Evolutionary conservation across 306 rosid species (phyloP), one percentile per base, ranked within the genome.

Genomic region (Coriaria nepalensis): DNA sequence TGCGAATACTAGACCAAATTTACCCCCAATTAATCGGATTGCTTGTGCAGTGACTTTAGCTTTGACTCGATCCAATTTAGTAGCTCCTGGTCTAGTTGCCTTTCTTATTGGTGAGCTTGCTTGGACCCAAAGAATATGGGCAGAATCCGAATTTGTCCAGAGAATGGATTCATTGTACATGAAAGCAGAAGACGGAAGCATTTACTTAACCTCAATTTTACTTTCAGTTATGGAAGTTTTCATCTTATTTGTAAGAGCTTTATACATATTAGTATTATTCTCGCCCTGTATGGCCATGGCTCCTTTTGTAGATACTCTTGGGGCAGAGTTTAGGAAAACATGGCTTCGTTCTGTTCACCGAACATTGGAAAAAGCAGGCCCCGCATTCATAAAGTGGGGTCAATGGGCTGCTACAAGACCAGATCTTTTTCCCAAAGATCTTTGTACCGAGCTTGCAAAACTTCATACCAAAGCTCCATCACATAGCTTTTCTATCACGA

Each of bases 341-440:
- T 81, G 95, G 95, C 65, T 81, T 46, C 79, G 34, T 46, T 45
- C 64, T 43, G 80, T 85, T 9, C 82, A 65, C 29, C 65, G 36
- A 42, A 66, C 87, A 8, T 74, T 85, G 55, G 87, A 76, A 66
- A 75, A 71, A 3, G 95, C 93, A 54, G 93, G 93, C 47, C 81
- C 95, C 0, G 84, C 87, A 8, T 81, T 85, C 55, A 85, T 80
- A 45, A 85, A 85, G 55, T 85, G 95, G 95, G 95, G 93, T 54
- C 95, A 81, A 57, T 78, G 95, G 95, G 95, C 93, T 47, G 95
- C 93, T 35, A 77, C 93, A 40, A 64, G 95, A 52, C 87, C 87
- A 13, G 93, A 78, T 64, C 87, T 81, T 65, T 85, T 85, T 50
- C 74, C 93, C 13, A 54, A 72, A 73, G 93, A 85, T 59, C 76